Conservation (phyloP, 2,329 filamentous ascomycete species). For the Macrophomina tecta region DNA sequence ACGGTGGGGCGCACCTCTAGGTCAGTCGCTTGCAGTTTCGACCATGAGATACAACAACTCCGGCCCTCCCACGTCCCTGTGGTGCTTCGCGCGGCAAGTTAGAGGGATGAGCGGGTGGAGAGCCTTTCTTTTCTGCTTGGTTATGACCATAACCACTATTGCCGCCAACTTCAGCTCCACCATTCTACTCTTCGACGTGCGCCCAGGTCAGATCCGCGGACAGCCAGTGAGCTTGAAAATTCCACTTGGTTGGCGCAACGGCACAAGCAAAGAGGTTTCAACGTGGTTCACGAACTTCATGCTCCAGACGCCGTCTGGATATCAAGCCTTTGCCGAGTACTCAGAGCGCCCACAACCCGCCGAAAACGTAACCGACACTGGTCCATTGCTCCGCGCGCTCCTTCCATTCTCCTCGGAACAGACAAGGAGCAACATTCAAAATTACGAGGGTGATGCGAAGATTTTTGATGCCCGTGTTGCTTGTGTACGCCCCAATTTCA, state of each 20-base stretch:
- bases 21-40: conserved; percentile 2
- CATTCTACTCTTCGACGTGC: conserved; percentile 14
- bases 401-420: conserved; percentile 10
- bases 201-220: not conserved
- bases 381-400: not conserved
- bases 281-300: conserved; percentile 9
- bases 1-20: conserved; percentile 1
- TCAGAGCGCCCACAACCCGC: not conserved
- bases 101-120: not conserved
- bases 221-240: not conserved
- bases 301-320: conserved; percentile 2
- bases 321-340: conserved; percentile 13
- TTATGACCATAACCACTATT: not conserved
- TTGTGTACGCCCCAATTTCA: conserved; percentile 6
- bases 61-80: not conserved
- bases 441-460: not conserved
- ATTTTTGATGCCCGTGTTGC: conserved; percentile 9
- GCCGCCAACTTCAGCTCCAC: conserved; percentile 15
- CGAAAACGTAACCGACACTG: conserved; percentile 8
- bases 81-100: not conserved
- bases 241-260: not conserved
- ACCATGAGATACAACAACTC: conserved; percentile 17
- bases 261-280: not conserved
- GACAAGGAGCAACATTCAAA: not conserved
- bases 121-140: not conserved